Evolutionary conservation across 768 basidiomycete species (phyloP), one percentile per base, ranked within the genome.

Genomic region (Boletus rubescentipes): DNA sequence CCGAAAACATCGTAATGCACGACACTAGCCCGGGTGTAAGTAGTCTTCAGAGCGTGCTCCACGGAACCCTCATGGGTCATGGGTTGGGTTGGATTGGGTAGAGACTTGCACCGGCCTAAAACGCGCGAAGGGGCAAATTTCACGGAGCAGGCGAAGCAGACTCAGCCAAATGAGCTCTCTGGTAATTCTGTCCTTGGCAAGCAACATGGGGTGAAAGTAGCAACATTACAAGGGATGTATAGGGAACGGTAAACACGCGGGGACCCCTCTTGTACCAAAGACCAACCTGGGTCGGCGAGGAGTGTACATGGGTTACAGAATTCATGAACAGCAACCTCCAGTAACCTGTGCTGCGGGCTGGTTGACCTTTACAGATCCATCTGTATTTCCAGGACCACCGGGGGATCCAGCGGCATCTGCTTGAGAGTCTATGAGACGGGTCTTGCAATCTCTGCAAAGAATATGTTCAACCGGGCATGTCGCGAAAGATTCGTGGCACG

Each of bases 351-450:
- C 62, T 42, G 76, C 64, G 37, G 85, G 82, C 63, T 85, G 84
- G 63, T 82, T 84, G 59, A 88, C 85, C 58, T 80, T 81, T 41
- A 89, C 81, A 18, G 86, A 80, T 34, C 83, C 85, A 37, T 82
- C 79, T 15, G 73, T 63, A n/a, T 73, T 64, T 32, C 76, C 61
- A 16, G 72, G 69, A 32, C 68, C 72, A 18, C 67, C 63, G 1
- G 68, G 29, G 14, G 79, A 67, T 37, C 73, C 76, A 20, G 74
- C 71, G 21, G 77, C 76, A 43, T 90, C 89, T 21, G 82, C 86
- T 73, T 92, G 89, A 12, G 94, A 93, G 73, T 98, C 97, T 67
- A 98, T 98, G 60, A 98, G 79, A 43, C 97, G 91, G 46, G 91
- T 82, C 79, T 98, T 99, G 81, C 98, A 98, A 69, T 97, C 96